Conservation (phyloP, 2,329 filamentous ascomycete species). For the Cladorrhinum sp. region DNA sequence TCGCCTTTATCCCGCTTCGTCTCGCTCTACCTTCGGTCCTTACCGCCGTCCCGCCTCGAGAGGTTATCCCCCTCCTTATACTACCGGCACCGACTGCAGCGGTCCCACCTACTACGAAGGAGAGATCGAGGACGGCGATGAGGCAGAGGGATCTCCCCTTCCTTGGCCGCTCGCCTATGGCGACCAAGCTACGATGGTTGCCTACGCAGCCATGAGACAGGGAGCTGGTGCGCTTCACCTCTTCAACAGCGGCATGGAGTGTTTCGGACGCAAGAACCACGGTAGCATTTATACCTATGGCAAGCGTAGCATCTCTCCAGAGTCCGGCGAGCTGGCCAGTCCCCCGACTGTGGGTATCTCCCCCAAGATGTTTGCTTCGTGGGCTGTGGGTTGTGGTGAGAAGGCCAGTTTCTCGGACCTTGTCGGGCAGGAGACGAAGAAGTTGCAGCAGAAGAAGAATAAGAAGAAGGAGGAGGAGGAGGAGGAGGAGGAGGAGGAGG, state of each 20-base stretch:
- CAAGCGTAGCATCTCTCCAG: not conserved
- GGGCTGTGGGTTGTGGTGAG: not conserved
- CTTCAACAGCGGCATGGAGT: constrained; percentile 1
- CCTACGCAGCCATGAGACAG: not conserved
- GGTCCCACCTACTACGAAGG: not conserved
- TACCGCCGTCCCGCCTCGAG: not conserved
- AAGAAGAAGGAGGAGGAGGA: not conserved
- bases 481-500: not conserved
- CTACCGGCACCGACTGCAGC: not conserved
- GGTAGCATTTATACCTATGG: not conserved
- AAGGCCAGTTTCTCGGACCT: not conserved
- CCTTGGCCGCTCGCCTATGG: not conserved
- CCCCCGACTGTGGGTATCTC: not conserved
- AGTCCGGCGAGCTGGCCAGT: not conserved
- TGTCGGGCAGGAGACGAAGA: not conserved
- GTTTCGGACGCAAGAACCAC: not conserved
- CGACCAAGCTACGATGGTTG: not conserved
- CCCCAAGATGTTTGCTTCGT: not conserved
- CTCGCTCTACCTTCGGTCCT: not conserved
- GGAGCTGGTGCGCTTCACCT: not conserved
- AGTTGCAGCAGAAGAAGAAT: constrained; percentile 1
- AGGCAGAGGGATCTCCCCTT: not conserved
- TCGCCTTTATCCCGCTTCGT: not conserved
- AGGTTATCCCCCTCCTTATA: not conserved
- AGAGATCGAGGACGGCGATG: not conserved